Evolutionary conservation across 2,329 filamentous ascomycete genomes (phyloP).

Genomic region (Oidium heveae): DNA sequence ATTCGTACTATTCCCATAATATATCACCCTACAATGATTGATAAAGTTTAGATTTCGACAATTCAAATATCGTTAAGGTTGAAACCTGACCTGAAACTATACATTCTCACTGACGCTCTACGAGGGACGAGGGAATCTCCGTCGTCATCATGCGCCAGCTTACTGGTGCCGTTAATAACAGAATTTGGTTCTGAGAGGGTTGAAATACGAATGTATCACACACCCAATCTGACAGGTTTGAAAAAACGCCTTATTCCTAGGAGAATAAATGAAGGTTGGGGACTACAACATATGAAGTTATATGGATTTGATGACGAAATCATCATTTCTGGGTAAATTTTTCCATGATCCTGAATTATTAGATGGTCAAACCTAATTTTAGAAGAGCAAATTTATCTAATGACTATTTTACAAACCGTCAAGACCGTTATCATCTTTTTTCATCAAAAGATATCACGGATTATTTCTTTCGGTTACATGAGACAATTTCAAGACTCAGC

Average conservation of each 20-base stretch:
- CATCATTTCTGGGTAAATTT: conserved; percentile 57
- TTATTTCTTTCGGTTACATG: conserved; percentile 58
- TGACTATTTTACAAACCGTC: conserved; percentile 90
- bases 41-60: conserved; percentile 34
- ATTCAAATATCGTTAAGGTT: conserved; percentile 47
- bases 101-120: conserved; percentile 74
- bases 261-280: conserved; percentile 94
- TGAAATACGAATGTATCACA: conserved; percentile 93
- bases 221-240: conserved; percentile 73
- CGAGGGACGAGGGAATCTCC: conserved; percentile 82
- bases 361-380: conserved; percentile 1
- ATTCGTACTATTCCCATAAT: conserved; percentile 25
- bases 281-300: conserved; percentile 95
- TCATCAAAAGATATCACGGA: conserved; percentile 53
- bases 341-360: neutral
- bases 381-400: conserved; percentile 58
- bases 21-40: conserved; percentile 2
- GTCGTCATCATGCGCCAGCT: conserved; percentile 60
- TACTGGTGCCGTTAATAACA: conserved; percentile 57
- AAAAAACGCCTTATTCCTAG: conserved; percentile 65
- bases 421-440: conserved; percentile 88
- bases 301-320: conserved; percentile 92
- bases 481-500: conserved; percentile 53
- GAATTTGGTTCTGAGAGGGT: conserved; percentile 71
- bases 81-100: conserved; percentile 57